phyloP scores from a whole-genome alignment of 805 yeast species.

The Starmerella etchellsii region DNA sequence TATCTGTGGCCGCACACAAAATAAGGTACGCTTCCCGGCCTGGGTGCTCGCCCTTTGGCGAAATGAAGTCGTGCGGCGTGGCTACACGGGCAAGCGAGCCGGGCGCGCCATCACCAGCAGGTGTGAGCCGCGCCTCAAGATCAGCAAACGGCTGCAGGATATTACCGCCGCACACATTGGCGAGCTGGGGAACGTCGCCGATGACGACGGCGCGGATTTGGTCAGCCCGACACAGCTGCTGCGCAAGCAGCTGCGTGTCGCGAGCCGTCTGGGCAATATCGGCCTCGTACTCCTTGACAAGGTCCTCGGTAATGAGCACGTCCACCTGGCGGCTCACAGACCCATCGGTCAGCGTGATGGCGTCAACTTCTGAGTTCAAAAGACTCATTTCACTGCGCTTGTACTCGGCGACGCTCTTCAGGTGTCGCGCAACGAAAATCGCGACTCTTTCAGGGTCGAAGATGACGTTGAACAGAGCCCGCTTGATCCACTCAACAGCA shows the following conservation, averaged over 20 bases:
- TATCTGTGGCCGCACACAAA: conserved; percentile 73
- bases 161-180: conserved; percentile 31
- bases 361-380: conserved; percentile 49
- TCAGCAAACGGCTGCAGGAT: conserved; percentile 35
- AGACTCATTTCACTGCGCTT: conserved; percentile 53
- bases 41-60: conserved; percentile 44
- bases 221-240: conserved; percentile 39
- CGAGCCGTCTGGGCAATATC: conserved; percentile 34
- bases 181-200: conserved; percentile 50
- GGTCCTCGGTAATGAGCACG: conserved; percentile 47
- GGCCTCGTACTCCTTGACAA: conserved; percentile 40
- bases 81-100: conserved; percentile 20
- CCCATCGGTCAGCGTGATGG: conserved; percentile 41
- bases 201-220: conserved; percentile 56
- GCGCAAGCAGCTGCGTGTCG: conserved; percentile 42
- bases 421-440: conserved; percentile 48
- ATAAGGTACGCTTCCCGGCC: conserved; percentile 46
- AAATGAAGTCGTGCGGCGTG: conserved; percentile 39
- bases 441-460: conserved; percentile 64
- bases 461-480: conserved; percentile 48
- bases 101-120: background rate
- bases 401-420: conserved; percentile 47
- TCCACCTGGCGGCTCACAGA: conserved; percentile 59
- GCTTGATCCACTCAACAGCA: conserved; percentile 67
- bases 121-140: conserved; percentile 3